phyloP scores from a whole-genome alignment of 306 rosid genomes.

The Ormosia emarginata region DNA sequence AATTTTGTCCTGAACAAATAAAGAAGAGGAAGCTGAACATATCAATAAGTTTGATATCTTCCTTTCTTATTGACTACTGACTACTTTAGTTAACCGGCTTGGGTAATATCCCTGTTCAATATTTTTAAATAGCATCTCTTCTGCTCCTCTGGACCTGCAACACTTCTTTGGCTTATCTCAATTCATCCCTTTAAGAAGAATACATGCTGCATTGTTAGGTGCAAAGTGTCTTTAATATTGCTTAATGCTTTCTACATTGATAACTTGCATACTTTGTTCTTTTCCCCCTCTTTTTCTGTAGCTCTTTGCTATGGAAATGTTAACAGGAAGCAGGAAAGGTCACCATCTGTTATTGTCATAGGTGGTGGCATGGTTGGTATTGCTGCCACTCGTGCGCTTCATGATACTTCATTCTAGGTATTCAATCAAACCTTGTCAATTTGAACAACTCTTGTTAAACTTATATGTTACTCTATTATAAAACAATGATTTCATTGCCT shows the following conservation, averaged over 20 bases:
- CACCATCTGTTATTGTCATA: slow-evolving; percentile 91
- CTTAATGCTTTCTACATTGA: too few species aligned
- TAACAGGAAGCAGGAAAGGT: slow-evolving; percentile 43
- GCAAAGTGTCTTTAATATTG: too few species aligned
- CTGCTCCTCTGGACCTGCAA: background rate
- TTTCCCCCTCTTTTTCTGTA: slow-evolving; percentile 13
- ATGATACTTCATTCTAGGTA: slow-evolving; percentile 90
- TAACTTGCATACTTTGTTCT: too few species aligned
- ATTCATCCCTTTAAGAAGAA: background rate
- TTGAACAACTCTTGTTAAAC: too few species aligned
- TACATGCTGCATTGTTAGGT: background rate
- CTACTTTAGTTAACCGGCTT: background rate
- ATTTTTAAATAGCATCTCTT: background rate
- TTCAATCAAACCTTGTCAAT: too few species aligned
- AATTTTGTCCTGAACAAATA: background rate
- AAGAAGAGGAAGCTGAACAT: background rate
- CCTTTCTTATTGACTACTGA: background rate
- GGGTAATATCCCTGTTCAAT: background rate
- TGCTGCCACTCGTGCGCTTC: slow-evolving; percentile 93
- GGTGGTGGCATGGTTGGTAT: slow-evolving; percentile 95
- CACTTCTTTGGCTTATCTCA: background rate
- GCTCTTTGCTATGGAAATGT: slow-evolving; percentile 50
- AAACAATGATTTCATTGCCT: too few species aligned
- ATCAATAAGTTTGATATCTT: background rate
- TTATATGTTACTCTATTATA: too few species aligned